These are phyloP conservation scores for Leucogyrophana mollusca DNA, from an alignment of 768 basidiomycete genomes.

Conservation along the genomic window DNA sequence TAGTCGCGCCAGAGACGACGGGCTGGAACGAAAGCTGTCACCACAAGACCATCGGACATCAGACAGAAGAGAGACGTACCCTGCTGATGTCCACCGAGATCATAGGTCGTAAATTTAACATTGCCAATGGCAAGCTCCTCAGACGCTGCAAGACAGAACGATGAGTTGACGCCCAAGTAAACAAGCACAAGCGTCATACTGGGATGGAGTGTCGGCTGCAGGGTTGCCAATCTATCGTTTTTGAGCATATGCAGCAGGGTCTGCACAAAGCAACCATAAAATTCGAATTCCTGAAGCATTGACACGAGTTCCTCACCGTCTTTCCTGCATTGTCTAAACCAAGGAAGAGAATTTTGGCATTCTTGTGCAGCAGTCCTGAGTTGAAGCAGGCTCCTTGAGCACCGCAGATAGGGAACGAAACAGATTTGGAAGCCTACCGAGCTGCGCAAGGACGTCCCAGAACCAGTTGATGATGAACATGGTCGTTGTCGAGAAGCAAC, in stretches of 20 bases:
- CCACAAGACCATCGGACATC: background rate
- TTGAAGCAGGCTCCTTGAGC: background rate
- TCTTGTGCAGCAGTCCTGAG: conserved; percentile 90
- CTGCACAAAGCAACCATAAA: conserved; percentile 36
- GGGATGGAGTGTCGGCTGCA: conserved; percentile 98
- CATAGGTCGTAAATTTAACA: conserved; percentile 98
- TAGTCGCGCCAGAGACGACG: conserved; percentile 99
- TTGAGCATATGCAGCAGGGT: conserved; percentile 98
- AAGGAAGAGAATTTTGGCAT: conserved; percentile 99
- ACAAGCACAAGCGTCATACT: conserved; percentile 49
- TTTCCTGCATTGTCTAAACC: conserved; percentile 99
- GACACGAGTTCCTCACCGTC: conserved; percentile 60
- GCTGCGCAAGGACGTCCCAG: conserved; percentile 91
- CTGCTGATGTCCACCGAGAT: conserved; percentile 96
- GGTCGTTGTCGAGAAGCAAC: conserved; percentile 22
- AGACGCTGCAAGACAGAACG: conserved; percentile 60
- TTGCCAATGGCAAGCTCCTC: conserved; percentile 99
- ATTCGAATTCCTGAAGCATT: background rate
- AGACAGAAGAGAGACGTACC: conserved; percentile 45
- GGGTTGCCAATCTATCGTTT: conserved; percentile 95
- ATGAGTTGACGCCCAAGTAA: conserved; percentile 3
- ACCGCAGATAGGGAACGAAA: conserved; percentile 5
- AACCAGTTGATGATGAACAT: conserved; percentile 96
- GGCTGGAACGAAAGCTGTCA: conserved; percentile 40
- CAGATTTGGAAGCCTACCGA: conserved; percentile 55